These are phyloP conservation scores for Aspergillus hancockii DNA, from an alignment of 495 filamentous ascomycete genomes.

Conservation along the genomic window DNA sequence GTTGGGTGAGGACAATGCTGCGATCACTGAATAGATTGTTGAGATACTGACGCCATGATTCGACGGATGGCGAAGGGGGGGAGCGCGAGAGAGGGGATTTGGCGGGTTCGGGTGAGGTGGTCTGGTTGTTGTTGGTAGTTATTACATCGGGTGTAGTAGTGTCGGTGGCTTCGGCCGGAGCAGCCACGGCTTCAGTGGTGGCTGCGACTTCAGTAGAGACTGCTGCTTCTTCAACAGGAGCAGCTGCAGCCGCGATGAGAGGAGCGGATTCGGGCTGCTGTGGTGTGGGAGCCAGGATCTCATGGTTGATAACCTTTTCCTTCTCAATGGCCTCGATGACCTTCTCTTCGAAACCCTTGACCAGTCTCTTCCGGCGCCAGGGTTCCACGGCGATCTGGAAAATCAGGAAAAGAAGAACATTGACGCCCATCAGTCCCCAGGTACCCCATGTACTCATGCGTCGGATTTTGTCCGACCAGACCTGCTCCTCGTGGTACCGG, in stretches of 20 bases:
- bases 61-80: constrained; percentile 26
- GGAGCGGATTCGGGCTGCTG: constrained; percentile 3
- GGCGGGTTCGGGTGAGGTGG: constrained; percentile 21
- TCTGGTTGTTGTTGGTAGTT: constrained; percentile 4
- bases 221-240: neutral
- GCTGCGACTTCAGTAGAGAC: neutral
- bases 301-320: constrained; percentile 50
- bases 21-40: constrained; percentile 67
- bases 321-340: constrained; percentile 81
- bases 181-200: neutral
- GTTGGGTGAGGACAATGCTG: constrained; percentile 64
- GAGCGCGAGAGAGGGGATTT: constrained; percentile 28
- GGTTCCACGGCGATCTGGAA: constrained; percentile 94
- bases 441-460: constrained; percentile 97
- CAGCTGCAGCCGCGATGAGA: neutral
- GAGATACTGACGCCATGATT: constrained; percentile 52
- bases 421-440: constrained; percentile 96
- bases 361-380: constrained; percentile 78
- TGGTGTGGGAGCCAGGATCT: constrained; percentile 11
- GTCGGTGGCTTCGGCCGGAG: neutral
- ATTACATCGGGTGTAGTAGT: constrained; percentile 9
- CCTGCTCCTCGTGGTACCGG: constrained; percentile 98
- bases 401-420: constrained; percentile 83
- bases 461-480: constrained; percentile 97
- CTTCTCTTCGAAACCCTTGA: constrained; percentile 75